Conservation (phyloP, 2,329 filamentous ascomycete genomes). For the Colletotrichum trifolii region DNA sequence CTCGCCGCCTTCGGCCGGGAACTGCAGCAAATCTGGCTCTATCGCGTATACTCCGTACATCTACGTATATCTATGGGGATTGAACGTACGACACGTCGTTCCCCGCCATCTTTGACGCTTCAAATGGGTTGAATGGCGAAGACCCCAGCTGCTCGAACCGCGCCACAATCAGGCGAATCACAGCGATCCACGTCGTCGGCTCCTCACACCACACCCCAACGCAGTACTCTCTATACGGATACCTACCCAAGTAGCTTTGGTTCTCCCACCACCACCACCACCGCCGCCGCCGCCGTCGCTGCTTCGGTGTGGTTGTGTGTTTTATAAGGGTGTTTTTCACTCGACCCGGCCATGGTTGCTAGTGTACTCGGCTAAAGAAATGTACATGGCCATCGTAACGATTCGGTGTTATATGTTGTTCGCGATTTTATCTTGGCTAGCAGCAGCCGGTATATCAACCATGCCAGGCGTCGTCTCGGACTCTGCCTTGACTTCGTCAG, state of each 20-base stretch:
- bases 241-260: neutral
- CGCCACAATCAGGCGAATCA: conserved; percentile 36
- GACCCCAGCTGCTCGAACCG: conserved; percentile 29
- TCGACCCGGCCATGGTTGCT: neutral
- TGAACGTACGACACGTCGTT: conserved; percentile 1
- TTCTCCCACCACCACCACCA: conserved; percentile 15
- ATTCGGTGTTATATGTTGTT: no score
- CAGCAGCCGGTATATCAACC: no score
- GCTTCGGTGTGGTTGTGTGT: no score
- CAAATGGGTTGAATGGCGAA: conserved; percentile 12
- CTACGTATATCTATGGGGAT: no score
- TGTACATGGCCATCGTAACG: no score
- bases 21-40: conserved; percentile 31
- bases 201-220: conserved; percentile 31
- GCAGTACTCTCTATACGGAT: neutral
- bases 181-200: conserved; percentile 37
- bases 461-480: no score
- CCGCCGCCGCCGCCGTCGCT: conserved; percentile 1
- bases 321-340: neutral
- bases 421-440: no score
- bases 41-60: conserved; percentile 30
- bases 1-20: conserved; percentile 22
- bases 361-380: neutral
- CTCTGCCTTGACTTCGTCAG: neutral
- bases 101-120: conserved; percentile 29